Conservation (phyloP, 2,329 filamentous ascomycete genomes). For the Cordyceps cicadae region DNA sequence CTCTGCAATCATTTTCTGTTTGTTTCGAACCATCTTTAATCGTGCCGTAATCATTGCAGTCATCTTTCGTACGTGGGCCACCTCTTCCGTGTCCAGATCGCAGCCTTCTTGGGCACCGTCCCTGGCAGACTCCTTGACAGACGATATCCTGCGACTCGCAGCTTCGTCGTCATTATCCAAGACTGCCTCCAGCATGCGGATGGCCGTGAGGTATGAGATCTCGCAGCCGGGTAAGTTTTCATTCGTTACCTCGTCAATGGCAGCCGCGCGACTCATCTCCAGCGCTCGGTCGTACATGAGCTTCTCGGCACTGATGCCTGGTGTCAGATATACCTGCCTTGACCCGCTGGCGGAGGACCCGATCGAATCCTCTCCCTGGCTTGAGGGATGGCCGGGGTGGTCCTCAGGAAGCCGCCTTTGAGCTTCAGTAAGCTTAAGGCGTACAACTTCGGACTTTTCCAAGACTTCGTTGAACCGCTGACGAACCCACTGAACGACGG, state of each 20-base stretch:
- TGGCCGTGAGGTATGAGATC: slow-evolving; percentile 85
- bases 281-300: slow-evolving; percentile 96
- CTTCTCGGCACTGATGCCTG: slow-evolving; percentile 88
- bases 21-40: slow-evolving; percentile 49
- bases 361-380: slow-evolving; percentile 54
- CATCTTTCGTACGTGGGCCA: slow-evolving; percentile 63
- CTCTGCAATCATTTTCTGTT: slow-evolving; percentile 52
- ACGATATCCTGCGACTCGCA: slow-evolving; percentile 24
- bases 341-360: slow-evolving; percentile 52
- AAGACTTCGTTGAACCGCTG: slow-evolving; percentile 92
- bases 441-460: slow-evolving; percentile 93
- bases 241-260: slow-evolving; percentile 91
- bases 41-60: slow-evolving; percentile 55
- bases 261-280: slow-evolving; percentile 91
- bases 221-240: slow-evolving; percentile 83
- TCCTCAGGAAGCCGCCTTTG: slow-evolving; percentile 76
- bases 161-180: slow-evolving; percentile 69
- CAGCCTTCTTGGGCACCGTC: slow-evolving; percentile 23
- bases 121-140: slow-evolving; percentile 34
- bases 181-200: slow-evolving; percentile 90
- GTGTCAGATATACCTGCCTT: slow-evolving; percentile 75
- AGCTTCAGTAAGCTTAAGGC: slow-evolving; percentile 75
- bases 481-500: slow-evolving; percentile 91
- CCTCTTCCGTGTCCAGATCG: slow-evolving; percentile 48
- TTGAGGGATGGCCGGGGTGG: slow-evolving; percentile 78